Percentiles rank a stretch among this genome's conserved stretches.
Conservation (phyloP, 1,284 basidiomycete genomes). For the Rhodotorula sp. region DNA sequence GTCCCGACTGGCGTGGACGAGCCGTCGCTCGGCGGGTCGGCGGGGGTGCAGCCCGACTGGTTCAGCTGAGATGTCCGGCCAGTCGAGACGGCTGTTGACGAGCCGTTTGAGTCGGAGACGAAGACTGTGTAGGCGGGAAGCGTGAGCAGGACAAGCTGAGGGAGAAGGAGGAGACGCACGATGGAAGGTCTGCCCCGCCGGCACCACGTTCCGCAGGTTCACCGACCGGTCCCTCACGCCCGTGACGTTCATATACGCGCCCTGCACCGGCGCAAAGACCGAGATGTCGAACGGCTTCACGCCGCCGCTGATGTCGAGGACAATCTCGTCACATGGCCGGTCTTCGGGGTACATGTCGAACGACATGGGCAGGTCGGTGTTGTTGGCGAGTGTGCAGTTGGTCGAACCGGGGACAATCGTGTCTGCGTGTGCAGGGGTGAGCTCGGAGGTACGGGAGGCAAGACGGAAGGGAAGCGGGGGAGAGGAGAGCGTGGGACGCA, state of each 20-base stretch:
- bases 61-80: conserved; percentile 22
- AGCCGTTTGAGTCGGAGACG: conserved; percentile 28
- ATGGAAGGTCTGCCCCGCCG: conserved; percentile 21
- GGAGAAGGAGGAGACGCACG: conserved; percentile 7
- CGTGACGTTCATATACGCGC: conserved; percentile 33
- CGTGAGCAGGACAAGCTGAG: no score
- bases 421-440: conserved; percentile 3
- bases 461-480: no score
- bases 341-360: conserved; percentile 15
- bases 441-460: not conserved
- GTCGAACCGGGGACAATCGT: conserved; percentile 16
- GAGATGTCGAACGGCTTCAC: conserved; percentile 22
- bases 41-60: conserved; percentile 5
- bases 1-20: conserved; percentile 23
- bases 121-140: conserved; percentile 16
- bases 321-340: conserved; percentile 29
- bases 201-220: conserved; percentile 23
- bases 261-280: conserved; percentile 22
- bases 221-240: conserved; percentile 2
- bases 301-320: conserved; percentile 19
- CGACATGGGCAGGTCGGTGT: not conserved
- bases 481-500: not conserved
- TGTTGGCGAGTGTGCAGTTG: conserved; percentile 12
- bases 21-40: not conserved
- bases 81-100: not conserved